Conservation (phyloP, 1,284 basidiomycete species). For the Tylopilus sp. region DNA sequence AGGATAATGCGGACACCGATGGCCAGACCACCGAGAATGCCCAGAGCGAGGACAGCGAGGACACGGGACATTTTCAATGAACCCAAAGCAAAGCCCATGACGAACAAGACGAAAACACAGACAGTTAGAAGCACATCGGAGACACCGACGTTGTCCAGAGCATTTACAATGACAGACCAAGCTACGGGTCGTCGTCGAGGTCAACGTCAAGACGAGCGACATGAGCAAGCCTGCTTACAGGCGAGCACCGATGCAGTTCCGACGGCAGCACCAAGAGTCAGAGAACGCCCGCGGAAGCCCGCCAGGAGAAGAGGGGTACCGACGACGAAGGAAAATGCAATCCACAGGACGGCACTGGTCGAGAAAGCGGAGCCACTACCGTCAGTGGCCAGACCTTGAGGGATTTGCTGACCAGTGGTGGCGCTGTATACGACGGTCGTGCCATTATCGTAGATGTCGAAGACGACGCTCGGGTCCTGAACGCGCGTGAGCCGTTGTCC, state of each 20-base stretch:
- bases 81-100: conserved; percentile 50
- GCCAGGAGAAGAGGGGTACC: conserved; percentile 52
- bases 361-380: conserved; percentile 51
- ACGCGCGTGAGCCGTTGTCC: conserved; percentile 20
- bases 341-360: conserved; percentile 53
- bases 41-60: conserved; percentile 44
- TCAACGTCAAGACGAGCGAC: conserved; percentile 2
- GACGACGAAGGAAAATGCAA: conserved; percentile 46
- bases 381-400: conserved; percentile 56
- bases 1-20: conserved; percentile 54
- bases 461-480: conserved; percentile 30
- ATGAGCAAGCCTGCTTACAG: conserved; percentile 37
- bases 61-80: conserved; percentile 46
- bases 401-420: conserved; percentile 38
- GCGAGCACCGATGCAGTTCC: conserved; percentile 48
- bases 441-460: conserved; percentile 39
- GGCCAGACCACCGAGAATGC: conserved; percentile 51
- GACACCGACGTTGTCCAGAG: conserved; percentile 44
- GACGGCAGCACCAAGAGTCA: conserved; percentile 51
- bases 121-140: conserved; percentile 49
- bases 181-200: conserved; percentile 28
- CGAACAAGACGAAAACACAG: conserved; percentile 48
- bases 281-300: conserved; percentile 53
- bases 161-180: conserved; percentile 61
- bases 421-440: conserved; percentile 44